Conservation (phyloP, 352 stramenopile species). For the Pythium dissimile region DNA sequence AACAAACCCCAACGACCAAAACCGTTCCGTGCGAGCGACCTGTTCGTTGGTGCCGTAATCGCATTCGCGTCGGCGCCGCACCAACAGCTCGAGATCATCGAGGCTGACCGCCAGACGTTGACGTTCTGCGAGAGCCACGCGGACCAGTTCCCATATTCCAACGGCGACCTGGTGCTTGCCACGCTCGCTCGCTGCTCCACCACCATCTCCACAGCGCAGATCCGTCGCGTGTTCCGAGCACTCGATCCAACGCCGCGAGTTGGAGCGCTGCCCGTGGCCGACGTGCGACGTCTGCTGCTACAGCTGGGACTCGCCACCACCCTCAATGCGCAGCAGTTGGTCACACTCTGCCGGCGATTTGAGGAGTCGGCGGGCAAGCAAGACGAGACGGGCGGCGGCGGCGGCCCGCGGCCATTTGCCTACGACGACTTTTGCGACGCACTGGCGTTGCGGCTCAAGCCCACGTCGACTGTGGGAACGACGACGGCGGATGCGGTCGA, state of each 20-base stretch:
- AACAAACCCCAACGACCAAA: no score
- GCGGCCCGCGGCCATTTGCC: constrained; percentile 19
- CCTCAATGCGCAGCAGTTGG: constrained; percentile 63
- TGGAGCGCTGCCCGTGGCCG: constrained; percentile 19
- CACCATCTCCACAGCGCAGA: not conserved
- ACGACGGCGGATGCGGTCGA: not conserved
- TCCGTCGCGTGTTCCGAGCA: constrained; percentile 40
- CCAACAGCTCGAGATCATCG: constrained; percentile 66
- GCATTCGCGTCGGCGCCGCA: constrained; percentile 67
- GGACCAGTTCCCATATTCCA: constrained; percentile 61
- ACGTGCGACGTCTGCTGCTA: constrained; percentile 29
- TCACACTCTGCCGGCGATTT: constrained; percentile 61
- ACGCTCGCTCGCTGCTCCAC: constrained; percentile 9
- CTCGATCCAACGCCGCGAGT: constrained; percentile 20
- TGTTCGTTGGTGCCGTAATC: constrained; percentile 69
- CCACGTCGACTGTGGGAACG: not conserved
- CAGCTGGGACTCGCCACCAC: not conserved
- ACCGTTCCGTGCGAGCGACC: constrained; percentile 41
- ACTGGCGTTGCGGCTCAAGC: constrained; percentile 8
- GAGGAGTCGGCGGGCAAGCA: not conserved
- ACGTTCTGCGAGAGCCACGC: constrained; percentile 72
- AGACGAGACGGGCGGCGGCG: not conserved
- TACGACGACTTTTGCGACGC: constrained; percentile 71
- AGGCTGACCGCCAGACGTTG: constrained; percentile 72
- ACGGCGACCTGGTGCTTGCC: constrained; percentile 36